Conservation (phyloP, 768 basidiomycete genomes). For the Mrakia frigida region DNA sequence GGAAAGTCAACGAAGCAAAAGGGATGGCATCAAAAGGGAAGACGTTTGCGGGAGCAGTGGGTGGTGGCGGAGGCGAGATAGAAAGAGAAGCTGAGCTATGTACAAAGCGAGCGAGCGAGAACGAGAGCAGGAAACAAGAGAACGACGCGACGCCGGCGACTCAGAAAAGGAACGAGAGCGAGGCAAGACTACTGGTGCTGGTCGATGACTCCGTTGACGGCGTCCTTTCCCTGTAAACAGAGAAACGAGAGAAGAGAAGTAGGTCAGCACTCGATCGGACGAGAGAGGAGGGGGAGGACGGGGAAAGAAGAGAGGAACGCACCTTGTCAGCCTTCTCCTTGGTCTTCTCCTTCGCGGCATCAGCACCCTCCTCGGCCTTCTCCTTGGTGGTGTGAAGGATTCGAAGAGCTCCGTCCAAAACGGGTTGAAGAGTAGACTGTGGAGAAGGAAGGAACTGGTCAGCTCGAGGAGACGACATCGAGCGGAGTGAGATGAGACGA, state of each 20-base stretch:
- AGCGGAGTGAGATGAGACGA: not conserved
- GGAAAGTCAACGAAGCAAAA: not conserved
- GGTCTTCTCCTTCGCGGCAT: not conserved
- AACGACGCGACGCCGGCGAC: not conserved
- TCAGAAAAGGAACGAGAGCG: not conserved
- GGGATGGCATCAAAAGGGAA: not conserved
- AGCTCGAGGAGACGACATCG: not conserved
- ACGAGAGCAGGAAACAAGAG: too few species aligned
- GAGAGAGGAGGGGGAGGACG: not conserved
- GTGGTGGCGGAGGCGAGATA: not conserved
- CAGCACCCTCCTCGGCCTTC: conserved; percentile 14
- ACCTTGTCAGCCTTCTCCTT: not conserved
- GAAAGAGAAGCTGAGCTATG: not conserved
- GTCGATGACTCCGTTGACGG: conserved; percentile 9
- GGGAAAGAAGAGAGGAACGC: not conserved
- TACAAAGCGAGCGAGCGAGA: not conserved
- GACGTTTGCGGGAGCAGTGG: not conserved
- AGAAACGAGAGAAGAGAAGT: too few species aligned
- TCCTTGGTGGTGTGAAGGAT: conserved; percentile 27
- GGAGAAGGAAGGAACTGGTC: not conserved
- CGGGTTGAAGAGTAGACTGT: conserved; percentile 25
- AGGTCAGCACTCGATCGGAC: not conserved
- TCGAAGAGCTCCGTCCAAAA: conserved; percentile 19
- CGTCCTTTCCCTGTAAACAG: not conserved
- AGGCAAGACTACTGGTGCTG: conserved; percentile 2